phyloP scores from a whole-genome alignment of 495 filamentous ascomycete genomes.

The Penicillium argentinense region DNA sequence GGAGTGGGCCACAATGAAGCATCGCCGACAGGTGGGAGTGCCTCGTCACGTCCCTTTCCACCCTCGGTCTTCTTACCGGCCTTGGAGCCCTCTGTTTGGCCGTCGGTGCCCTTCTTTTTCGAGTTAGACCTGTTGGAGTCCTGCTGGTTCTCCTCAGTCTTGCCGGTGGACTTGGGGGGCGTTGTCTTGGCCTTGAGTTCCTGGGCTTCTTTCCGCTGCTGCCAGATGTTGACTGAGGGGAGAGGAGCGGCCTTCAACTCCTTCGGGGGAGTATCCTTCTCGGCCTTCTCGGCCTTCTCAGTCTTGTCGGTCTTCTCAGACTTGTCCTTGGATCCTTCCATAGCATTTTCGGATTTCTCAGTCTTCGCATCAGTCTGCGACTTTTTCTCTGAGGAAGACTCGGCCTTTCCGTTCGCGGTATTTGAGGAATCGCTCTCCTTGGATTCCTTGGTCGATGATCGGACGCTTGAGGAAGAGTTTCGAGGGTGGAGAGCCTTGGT shows the following conservation, averaged over 20 bases:
- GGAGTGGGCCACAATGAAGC: slow-evolving; percentile 86
- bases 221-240: slow-evolving; percentile 85
- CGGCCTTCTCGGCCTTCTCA: slow-evolving; percentile 35
- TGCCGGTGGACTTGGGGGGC: slow-evolving; percentile 33
- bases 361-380: slow-evolving; percentile 53
- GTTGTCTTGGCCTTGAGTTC: slow-evolving; percentile 63
- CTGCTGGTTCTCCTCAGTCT: slow-evolving; percentile 39
- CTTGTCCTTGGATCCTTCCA: slow-evolving; percentile 40
- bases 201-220: slow-evolving; percentile 67
- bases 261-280: slow-evolving; percentile 56
- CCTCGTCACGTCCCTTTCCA: slow-evolving; percentile 44
- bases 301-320: slow-evolving; percentile 30
- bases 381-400: slow-evolving; percentile 66
- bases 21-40: slow-evolving; percentile 64
- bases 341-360: slow-evolving; percentile 31
- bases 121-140: slow-evolving; percentile 44
- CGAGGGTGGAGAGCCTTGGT: slow-evolving; percentile 48
- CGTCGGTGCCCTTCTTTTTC: slow-evolving; percentile 48
- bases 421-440: slow-evolving; percentile 73
- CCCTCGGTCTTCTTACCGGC: slow-evolving; percentile 44
- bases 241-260: slow-evolving; percentile 77
- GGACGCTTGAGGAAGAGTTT: slow-evolving; percentile 68
- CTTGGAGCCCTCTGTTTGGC: slow-evolving; percentile 28
- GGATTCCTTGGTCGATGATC: slow-evolving; percentile 58
- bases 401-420: slow-evolving; percentile 62